Evolutionary conservation across 805 yeast genomes (phyloP).

Genomic region (Hanseniaspora lachancei): DNA sequence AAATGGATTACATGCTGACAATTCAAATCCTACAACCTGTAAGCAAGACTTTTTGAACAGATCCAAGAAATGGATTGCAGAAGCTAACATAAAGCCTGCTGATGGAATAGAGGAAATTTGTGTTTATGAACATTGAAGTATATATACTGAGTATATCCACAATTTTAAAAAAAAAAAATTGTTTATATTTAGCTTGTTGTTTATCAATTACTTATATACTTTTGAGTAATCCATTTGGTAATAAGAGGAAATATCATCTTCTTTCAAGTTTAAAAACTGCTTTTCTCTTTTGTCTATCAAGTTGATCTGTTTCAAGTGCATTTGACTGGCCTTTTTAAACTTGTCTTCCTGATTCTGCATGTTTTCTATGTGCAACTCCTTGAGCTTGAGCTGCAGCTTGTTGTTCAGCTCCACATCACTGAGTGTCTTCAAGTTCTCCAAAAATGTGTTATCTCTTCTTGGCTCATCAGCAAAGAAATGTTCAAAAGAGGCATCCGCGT

Average conservation of each 20-base stretch:
- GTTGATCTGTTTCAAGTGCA: constrained; percentile 19
- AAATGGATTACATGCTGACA: constrained; percentile 70
- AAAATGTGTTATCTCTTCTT: neutral
- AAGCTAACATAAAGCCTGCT: neutral
- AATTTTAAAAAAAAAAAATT: neutral
- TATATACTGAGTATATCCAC: too few relatives aligned
- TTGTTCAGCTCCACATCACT: constrained; percentile 23
- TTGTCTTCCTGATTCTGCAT: constrained; percentile 8
- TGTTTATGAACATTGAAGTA: constrained; percentile 2
- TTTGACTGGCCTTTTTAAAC: constrained; percentile 18
- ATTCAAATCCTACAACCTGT: constrained; percentile 79
- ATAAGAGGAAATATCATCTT: constrained; percentile 1
- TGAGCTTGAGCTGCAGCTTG: constrained; percentile 22
- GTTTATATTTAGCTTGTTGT: too few relatives aligned
- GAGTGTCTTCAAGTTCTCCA: constrained; percentile 13
- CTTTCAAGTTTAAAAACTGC: neutral
- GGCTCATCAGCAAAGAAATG: neutral
- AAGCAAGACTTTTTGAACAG: constrained; percentile 48
- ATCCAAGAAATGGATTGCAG: constrained; percentile 59
- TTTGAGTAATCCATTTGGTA: constrained; percentile 9
- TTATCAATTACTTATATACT: neutral
- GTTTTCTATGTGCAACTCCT: constrained; percentile 23
- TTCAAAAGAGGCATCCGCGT: neutral
- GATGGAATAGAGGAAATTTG: constrained; percentile 1
- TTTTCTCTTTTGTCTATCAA: constrained; percentile 12